Evolutionary conservation across 129 eudicot species (phyloP), one percentile per base, ranked within the genome.

Genomic region (Flaveria linearis): DNA sequence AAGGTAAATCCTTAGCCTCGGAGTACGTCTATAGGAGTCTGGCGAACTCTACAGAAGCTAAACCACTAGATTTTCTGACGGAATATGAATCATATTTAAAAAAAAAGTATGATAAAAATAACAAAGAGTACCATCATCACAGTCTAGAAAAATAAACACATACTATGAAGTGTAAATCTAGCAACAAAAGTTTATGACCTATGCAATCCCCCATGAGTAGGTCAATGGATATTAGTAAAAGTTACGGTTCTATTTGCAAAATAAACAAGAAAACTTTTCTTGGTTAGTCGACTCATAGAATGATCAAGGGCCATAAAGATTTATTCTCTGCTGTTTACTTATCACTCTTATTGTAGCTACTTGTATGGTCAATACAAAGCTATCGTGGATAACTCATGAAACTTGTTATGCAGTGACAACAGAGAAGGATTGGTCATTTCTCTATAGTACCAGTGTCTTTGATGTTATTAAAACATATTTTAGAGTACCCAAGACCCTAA

Each of bases 191-290:
- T 14, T 63, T 63, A 63, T 63, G 68, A 61, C 17, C 1, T 39
- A 63, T 63, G 68, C 43, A 63, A 61, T 65, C 49, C 49, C 46
- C 70, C 7, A 65, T 65, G 36, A 65, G 70, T 16, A 65, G 23
- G 47, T 30, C 30, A 62, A 4, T 13, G 68, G 17, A 26, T 13
- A 61, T 4, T 13, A 18, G 18, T 25, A 13, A 25, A 61, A 61
- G 68, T 61, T 61, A 28, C 12, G 9, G 66, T 25, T 23, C 66
- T 25, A 28, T 9, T 14, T 62, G 70, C 70, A 33, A 36, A 47
- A 33, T 65, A 36, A n/a, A 65, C 49, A 33, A 58, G 16, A 10
- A 33, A 15, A 58, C 9, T 1, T 7, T 56, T 2, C 46, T 65
- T 26, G 68, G 42, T 61, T 61, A 53, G 60, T n/a, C 25, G 14